Evolutionary conservation across 352 stramenopile genomes (phyloP), one percentile per base, ranked within the genome.

Genomic region (Blastocystis sp.): DNA sequence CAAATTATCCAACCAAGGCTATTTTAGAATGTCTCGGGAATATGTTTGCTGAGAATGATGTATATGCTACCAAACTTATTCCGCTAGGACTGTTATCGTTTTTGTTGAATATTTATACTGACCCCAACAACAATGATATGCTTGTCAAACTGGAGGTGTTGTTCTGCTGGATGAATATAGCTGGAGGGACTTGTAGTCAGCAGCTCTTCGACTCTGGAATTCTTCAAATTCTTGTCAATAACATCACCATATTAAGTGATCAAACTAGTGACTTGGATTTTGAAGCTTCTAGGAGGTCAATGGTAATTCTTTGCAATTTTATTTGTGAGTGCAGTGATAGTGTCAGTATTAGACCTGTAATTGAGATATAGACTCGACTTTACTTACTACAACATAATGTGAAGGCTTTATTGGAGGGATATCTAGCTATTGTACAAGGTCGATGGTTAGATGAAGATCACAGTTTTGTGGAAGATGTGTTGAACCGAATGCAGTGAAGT

Each of bases 231-330:
- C 12, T 83, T 21, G 54, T 83, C 12, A 32, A 37, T 21, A 83
- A 83, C 32, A 54, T 83, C 14, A 37, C 21, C 1, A 49, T 49
- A 19, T 32, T 83, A 11, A 66, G 5, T 21, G 51, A 32, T 32
- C 27, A 61, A n/a, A n/a, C 71, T 1, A 24, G n/a, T 39, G 16
- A 29, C 29, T 3, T 83, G 2, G 11, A 24, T 2, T 83, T 52
- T 43, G 71, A 83, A 54, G 71, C 71, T 32, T 52, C 71, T 32
- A 83, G 71, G n/a, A 52, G 71, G 1, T 83, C 71, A 11, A 83
- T 83, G 71, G 71, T 83, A n/a, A 32, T 83, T 21, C 57, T 83
- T 43, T 83, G 71, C 35, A 83, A 83, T 35, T 83, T 83, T 42
- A 83, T 83, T 24, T 83, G 71, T 39, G 71, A 83, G 27, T 83